Conservation (phyloP, 352 stramenopile species). For the Elongisporangium prolatum region DNA sequence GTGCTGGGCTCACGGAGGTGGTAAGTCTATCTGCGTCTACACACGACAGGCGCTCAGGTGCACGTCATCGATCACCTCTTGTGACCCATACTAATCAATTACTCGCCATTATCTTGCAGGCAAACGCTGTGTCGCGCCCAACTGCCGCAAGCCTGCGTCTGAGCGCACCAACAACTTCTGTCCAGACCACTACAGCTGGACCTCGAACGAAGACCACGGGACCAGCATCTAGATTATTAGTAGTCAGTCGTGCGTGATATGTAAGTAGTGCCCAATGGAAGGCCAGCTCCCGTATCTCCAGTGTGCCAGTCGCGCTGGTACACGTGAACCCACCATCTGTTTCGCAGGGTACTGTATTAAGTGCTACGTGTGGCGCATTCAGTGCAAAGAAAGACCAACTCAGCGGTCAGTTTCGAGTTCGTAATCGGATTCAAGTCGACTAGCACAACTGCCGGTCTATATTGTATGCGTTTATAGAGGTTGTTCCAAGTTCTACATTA, state of each 20-base stretch:
- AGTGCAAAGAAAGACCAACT: background rate
- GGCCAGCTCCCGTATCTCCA: background rate
- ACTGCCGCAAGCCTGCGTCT: slow-evolving; percentile 42
- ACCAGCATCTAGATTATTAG: background rate
- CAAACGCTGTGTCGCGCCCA: slow-evolving; percentile 35
- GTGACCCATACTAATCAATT: background rate
- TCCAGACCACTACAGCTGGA: slow-evolving; percentile 31
- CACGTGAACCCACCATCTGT: background rate
- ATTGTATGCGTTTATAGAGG: background rate
- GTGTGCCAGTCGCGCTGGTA: background rate
- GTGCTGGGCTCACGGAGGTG: background rate
- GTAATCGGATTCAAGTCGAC: background rate
- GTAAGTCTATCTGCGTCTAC: background rate
- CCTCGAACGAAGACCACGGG: slow-evolving; percentile 8
- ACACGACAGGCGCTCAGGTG: background rate
- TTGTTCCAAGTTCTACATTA: background rate
- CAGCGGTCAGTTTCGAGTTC: background rate
- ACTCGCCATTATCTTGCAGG: slow-evolving; percentile 11
- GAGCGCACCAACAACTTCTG: slow-evolving; percentile 46
- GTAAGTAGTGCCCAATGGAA: background rate
- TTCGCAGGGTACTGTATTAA: background rate
- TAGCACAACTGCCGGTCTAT: background rate
- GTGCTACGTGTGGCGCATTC: background rate
- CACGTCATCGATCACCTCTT: background rate
- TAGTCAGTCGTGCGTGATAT: background rate